phyloP scores from a whole-genome alignment of 1,139 yeast species.

The Nakaseomyces kungkrabaensis region DNA sequence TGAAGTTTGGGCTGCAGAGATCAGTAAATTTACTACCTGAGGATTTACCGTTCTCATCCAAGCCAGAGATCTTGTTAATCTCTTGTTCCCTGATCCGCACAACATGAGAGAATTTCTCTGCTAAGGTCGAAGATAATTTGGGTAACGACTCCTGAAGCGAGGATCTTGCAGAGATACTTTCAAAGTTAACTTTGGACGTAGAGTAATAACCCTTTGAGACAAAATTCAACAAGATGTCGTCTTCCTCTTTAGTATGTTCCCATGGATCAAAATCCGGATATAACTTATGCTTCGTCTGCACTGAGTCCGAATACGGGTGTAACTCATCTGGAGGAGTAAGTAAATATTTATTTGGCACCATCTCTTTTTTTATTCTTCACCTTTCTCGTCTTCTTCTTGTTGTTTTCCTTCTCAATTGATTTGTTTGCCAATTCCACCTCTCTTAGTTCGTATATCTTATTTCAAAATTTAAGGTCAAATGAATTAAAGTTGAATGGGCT shows the following conservation, averaged over 20 bases:
- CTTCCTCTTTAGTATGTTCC: conserved; percentile 54
- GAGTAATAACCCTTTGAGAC: conserved; percentile 53
- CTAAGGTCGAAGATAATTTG: conserved; percentile 49
- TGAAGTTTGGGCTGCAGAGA: conserved; percentile 26
- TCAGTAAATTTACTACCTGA: conserved; percentile 10
- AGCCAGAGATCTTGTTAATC: conserved; percentile 53
- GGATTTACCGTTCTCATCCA: conserved; percentile 4
- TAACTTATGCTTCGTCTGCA: conserved; percentile 6
- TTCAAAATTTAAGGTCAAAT: too few relatives aligned
- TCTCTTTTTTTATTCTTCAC: conserved; percentile 2
- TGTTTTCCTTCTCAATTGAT: too few relatives aligned
- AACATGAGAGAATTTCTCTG: conserved; percentile 52
- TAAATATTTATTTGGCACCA: conserved; percentile 27
- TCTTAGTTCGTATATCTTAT: too few relatives aligned
- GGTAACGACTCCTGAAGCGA: conserved; percentile 36
- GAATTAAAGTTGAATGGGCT: too few relatives aligned
- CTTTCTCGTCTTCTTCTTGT: background rate
- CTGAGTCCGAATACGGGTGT: conserved; percentile 20
- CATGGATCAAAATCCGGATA: conserved; percentile 79
- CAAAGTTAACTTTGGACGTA: conserved; percentile 47
- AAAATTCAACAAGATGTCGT: conserved; percentile 38
- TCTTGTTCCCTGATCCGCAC: conserved; percentile 55
- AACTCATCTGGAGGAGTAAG: conserved; percentile 28
- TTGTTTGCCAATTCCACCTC: too few relatives aligned
- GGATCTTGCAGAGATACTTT: conserved; percentile 46